These are phyloP conservation scores for Suillus ampliporus DNA, from an alignment of 768 basidiomycete species.

Conservation along the genomic window DNA sequence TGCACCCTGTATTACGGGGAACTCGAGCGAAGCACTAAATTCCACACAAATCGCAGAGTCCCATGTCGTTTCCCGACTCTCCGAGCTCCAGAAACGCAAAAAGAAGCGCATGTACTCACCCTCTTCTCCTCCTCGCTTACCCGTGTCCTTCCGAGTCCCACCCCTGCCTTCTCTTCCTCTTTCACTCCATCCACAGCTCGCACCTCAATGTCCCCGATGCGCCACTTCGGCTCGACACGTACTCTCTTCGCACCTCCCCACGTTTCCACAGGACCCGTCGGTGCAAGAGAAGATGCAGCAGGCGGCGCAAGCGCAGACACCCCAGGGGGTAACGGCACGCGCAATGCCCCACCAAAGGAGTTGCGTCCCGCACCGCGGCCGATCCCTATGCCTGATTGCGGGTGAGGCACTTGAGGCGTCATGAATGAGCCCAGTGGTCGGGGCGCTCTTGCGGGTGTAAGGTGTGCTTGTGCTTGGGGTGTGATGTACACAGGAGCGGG, in stretches of 20 bases:
- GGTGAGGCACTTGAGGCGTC: constrained; percentile 56
- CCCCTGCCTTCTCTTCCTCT: constrained; percentile 15
- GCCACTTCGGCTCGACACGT: constrained; percentile 58
- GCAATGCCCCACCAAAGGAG: constrained; percentile 47
- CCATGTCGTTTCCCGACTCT: not conserved
- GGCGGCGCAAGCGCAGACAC: constrained; percentile 2
- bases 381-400: constrained; percentile 6
- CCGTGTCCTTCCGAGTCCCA: constrained; percentile 2
- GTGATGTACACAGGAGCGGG: not conserved
- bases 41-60: no score
- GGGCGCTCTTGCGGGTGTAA: constrained; percentile 18
- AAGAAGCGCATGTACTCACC: constrained; percentile 7
- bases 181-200: constrained; percentile 1
- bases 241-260: constrained; percentile 41
- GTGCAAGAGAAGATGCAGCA: constrained; percentile 1
- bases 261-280: constrained; percentile 39
- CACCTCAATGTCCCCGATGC: constrained; percentile 52
- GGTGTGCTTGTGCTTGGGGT: not conserved
- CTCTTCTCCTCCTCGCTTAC: constrained; percentile 24
- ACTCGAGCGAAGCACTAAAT: not conserved
- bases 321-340: constrained; percentile 9
- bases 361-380: constrained; percentile 31
- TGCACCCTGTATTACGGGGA: not conserved
- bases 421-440: constrained; percentile 49
- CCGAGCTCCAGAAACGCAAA: not conserved